Evolutionary conservation across 1,284 basidiomycete genomes (phyloP), one percentile per base, ranked within the genome.

Genomic region (Apiotrichum domesticum): DNA sequence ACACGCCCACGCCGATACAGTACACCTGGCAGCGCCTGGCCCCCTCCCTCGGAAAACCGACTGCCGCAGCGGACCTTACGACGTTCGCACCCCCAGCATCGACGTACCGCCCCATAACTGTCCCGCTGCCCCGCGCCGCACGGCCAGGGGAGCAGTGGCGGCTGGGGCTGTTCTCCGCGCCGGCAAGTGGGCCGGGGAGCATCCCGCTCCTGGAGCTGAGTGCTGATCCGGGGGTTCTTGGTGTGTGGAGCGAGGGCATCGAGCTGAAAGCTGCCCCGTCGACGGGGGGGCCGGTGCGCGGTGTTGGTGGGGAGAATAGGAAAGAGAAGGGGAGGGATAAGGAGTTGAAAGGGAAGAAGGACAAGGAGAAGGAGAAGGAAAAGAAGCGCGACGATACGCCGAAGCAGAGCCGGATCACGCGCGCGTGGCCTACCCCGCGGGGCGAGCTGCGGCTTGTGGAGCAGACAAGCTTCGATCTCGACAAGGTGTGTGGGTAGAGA

Each of bases 391-490:
- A 67, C 49, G 66, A 64, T n/a, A 66, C 62, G 14, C 64, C 67
- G 35, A 90, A 91, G 69, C 88, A 91, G 70, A 87, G 86, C 57
- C 79, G 80, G 61, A 85, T 91, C 48, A 80, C 81, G 60, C 78
- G 88, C 46, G 75, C 83, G 4, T 88, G 85, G 72, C 70, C 73
- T 11, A 65, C 84, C 29, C 59, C 67, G 43, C 13, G 68, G 65
- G 46, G 60, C 53, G 14, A 66, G 63, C 58, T 90, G 58, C 78
- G 70, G 35, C 79, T 93, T 39, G 79, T 78, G 8, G 90, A 94
- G 69, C 86, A 88, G 68, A 90, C 87, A 0, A 87, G 86, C 2
- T 93, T 89, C 70, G 90, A 91, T 69, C 79, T 94, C 6, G 90
- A 93, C 78, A 93, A 93, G 83, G 90, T 89, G 62, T 62, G 79